A percentile compares a stretch with the other conserved stretches of the same genome.
phyloP scores from a whole-genome alignment of 2,329 filamentous ascomycete species.

The Calonectria fujianensis region DNA sequence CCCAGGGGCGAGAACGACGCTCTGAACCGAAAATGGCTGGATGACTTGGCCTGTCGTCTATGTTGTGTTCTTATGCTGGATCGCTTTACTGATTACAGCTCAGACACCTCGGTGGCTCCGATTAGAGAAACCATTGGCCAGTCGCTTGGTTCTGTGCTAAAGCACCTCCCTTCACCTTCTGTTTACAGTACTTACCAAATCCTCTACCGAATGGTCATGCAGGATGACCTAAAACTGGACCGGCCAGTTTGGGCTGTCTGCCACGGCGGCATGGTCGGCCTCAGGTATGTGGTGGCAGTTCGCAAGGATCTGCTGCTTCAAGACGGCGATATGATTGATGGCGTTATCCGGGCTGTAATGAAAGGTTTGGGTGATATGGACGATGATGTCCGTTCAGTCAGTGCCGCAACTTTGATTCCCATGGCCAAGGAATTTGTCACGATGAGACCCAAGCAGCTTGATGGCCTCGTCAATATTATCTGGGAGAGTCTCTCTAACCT shows the following conservation, averaged over 20 bases:
- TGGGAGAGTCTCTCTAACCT: slow-evolving; percentile 98
- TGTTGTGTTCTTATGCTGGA: slow-evolving; percentile 98
- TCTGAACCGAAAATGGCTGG: slow-evolving; percentile 89
- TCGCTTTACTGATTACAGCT: slow-evolving; percentile 97
- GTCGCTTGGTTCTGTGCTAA: slow-evolving; percentile 90
- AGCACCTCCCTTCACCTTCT: slow-evolving; percentile 85
- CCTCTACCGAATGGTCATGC: slow-evolving; percentile 93
- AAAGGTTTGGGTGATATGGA: slow-evolving; percentile 93
- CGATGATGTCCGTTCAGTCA: slow-evolving; percentile 97
- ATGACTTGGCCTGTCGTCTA: slow-evolving; percentile 95
- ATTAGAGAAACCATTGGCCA: slow-evolving; percentile 97
- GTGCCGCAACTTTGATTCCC: slow-evolving; percentile 96
- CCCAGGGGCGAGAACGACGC: slow-evolving; percentile 83
- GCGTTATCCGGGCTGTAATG: slow-evolving; percentile 94
- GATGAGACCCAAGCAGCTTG: slow-evolving; percentile 85
- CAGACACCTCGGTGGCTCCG: slow-evolving; percentile 96
- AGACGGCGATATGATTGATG: slow-evolving; percentile 91
- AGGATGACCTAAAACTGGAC: slow-evolving; percentile 84
- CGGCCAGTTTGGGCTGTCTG: slow-evolving; percentile 93
- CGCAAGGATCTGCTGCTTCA: slow-evolving; percentile 92
- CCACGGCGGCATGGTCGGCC: slow-evolving; percentile 97
- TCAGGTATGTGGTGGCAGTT: slow-evolving; percentile 96
- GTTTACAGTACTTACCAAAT: slow-evolving; percentile 91
- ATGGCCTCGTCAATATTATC: slow-evolving; percentile 92
- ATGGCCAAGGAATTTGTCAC: slow-evolving; percentile 96